These are phyloP conservation scores for Chlorella ohadii DNA, from an alignment of 139 green algal genomes.

Conservation along the genomic window DNA sequence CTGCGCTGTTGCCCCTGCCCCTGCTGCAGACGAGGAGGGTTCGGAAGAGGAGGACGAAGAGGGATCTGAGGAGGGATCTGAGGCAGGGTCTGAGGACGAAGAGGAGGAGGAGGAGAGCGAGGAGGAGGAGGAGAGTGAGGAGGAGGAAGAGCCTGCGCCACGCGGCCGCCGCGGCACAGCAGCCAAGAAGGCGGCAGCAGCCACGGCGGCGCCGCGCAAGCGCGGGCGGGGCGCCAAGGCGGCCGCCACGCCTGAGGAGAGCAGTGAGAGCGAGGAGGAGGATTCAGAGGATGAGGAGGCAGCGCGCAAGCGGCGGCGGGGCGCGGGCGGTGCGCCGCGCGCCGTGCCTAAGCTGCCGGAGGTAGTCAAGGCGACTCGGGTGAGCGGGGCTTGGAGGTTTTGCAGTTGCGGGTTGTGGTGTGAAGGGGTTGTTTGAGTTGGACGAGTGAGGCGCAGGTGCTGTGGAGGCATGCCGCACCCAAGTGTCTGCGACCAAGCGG, in stretches of 20 bases:
- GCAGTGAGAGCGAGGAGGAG: slow-evolving; percentile 1
- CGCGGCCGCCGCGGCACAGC: neutral
- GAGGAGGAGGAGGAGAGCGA: slow-evolving; percentile 27
- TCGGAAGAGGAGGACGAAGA: slow-evolving; percentile 3
- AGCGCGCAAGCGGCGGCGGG: slow-evolving; percentile 14
- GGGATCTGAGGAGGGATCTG: too few relatives aligned
- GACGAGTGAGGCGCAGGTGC: too few relatives aligned
- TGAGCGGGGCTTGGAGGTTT: neutral
- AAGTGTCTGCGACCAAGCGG: too few relatives aligned
- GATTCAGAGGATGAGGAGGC: neutral
- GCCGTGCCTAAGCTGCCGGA: slow-evolving; percentile 7
- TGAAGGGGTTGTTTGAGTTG: too few relatives aligned
- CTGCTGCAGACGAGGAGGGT: slow-evolving; percentile 16
- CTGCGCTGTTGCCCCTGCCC: too few relatives aligned
- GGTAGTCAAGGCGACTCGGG: neutral
- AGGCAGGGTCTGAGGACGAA: neutral
- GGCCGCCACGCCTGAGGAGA: neutral
- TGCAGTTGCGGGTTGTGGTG: neutral
- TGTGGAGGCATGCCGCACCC: too few relatives aligned
- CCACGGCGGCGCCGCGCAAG: neutral
- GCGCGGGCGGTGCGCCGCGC: neutral
- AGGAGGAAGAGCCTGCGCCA: slow-evolving; percentile 4
- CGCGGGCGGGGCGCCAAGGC: neutral
- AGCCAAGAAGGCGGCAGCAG: neutral
- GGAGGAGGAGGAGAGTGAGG: slow-evolving; percentile 15